A percentile compares a stretch with the other conserved stretches of the same genome.
phyloP scores from a whole-genome alignment of 169 alveolate species.

The Eimeria falciformis region DNA sequence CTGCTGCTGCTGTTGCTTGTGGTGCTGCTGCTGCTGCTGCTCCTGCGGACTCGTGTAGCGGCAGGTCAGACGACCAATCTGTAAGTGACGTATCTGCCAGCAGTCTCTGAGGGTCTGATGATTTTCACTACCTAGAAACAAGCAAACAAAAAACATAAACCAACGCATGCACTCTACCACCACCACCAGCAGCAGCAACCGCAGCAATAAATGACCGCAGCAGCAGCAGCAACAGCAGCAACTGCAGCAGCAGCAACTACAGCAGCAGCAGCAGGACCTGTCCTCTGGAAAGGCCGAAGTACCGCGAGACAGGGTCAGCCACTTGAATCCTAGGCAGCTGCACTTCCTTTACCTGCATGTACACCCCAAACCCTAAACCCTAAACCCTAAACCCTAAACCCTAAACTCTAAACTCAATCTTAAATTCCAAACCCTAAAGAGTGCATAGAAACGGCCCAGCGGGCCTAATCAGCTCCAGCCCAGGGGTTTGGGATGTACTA shows the following conservation, averaged over 20 bases:
- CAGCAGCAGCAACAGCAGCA: background rate
- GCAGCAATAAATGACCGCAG: background rate
- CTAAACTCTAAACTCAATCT: background rate
- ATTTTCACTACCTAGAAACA: conserved; percentile 94
- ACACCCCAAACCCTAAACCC: background rate
- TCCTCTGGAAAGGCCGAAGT: conserved; percentile 90
- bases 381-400: background rate
- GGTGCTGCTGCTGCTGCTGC: conserved; percentile 29
- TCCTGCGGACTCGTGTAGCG: background rate
- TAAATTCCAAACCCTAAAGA: background rate
- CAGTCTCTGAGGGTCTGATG: conserved; percentile 98
- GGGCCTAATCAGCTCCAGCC: background rate
- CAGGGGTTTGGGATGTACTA: background rate
- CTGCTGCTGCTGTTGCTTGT: background rate
- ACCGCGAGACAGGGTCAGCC: conserved; percentile 97
- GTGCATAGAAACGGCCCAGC: background rate
- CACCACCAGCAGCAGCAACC: background rate
- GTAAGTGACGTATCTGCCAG: conserved; percentile 98
- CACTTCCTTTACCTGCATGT: conserved; percentile 88
- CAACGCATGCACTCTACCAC: background rate
- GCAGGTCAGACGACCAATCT: conserved; percentile 89
- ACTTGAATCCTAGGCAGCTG: conserved; percentile 97
- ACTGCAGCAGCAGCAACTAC: background rate
- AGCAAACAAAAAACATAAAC: background rate
- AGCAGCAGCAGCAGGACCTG: conserved; percentile 82